Evolutionary conservation across 2,329 filamentous ascomycete genomes (phyloP), one percentile per base, ranked within the genome.

Genomic region (Stachybotrys echinatus): DNA sequence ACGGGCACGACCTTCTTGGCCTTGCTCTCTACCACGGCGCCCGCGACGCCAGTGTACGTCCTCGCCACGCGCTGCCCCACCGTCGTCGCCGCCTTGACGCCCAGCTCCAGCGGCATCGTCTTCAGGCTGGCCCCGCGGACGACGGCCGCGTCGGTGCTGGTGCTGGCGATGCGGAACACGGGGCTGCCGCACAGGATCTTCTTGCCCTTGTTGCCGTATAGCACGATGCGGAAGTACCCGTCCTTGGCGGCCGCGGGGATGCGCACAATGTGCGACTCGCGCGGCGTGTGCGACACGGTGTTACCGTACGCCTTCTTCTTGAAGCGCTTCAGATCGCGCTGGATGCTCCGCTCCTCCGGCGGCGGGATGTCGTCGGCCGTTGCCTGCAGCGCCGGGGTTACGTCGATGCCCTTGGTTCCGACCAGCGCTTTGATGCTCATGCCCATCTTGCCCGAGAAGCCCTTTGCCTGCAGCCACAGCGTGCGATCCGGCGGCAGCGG

Each of bases 381-480:
- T 0, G 79, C 73, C 20, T 71, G 70, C 2, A 73, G 65, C 0
- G 70, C 69, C 0, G 86, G 86, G 0, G 86, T 89, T 3, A 88
- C 84, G 51, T 89, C 77, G 12, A 88, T 70, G 7, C 74, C 72
- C 12, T 75, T 80, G 0, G 77, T 74, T 7, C 83, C 79, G 34
- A 88, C 67, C 2, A 88, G 63, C 0, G 83, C 79, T 61, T 85
- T 86, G 23, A 84, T 68, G 6, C 75, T 75, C 79, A 89, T 86
- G 18, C 86, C 86, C 45, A 83, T 75, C 59, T 84, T 84, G 5
- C 86, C 86, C 0, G 81, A 83, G 68, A 74, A 87, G 2, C 85
- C 86, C 55, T 83, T 85, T 51, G 76, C 76, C 67, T 89, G 85
- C 22, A 89, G 68, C 81, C 83, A 89, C 14, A 88, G 62, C 0